Evolutionary conservation across 2,329 filamentous ascomycete genomes (phyloP), one percentile per base, ranked within the genome.

Genomic region (Hypomyces rosellus): DNA sequence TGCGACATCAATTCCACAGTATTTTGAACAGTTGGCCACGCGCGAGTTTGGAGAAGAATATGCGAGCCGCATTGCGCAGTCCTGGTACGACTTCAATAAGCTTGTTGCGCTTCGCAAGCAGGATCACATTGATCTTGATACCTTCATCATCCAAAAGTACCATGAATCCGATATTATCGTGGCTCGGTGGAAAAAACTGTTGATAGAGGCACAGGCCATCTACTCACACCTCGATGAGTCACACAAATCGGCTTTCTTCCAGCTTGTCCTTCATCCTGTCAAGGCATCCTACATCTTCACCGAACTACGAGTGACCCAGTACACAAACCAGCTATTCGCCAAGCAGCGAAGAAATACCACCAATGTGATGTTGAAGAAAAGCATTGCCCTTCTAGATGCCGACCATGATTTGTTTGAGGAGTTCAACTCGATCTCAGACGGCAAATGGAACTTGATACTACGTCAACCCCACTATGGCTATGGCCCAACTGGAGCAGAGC

Each of bases 181-280:
- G 1, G 62, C 67, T 1, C 71, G 76, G 25, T 85, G 81, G 80
- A 63, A 69, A n/a, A 58, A 65, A 0, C 67, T 84, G 25, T 66
- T 67, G 2, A 56, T 66, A 2, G 65, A 70, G 8, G 76, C 78
- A 0, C 63, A 76, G 46, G 61, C 61, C 0, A 63, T 82, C 0
- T 70, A 76, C 44, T 63, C 72, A 14, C 63, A 63, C 2, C 61
- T 82, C 1, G 61, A 70, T 0, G 58, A 63, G 0, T 67, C 69
- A 1, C 67, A 72, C 7, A 74, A 75, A 49, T 68, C 79, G 1
- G 73, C 80, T 0, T 79, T 81, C 56, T 85, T 82, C 61, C 74
- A 86, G 56, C 74, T 81, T 51, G 71, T 85, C 8, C 69, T 82
- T 5, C 80, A 85, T 48, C 81, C 82, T 0, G 73, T 80, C 43